These are phyloP conservation scores for Coriolopsis trogii DNA, from an alignment of 1,284 basidiomycete genomes.

Conservation along the genomic window DNA sequence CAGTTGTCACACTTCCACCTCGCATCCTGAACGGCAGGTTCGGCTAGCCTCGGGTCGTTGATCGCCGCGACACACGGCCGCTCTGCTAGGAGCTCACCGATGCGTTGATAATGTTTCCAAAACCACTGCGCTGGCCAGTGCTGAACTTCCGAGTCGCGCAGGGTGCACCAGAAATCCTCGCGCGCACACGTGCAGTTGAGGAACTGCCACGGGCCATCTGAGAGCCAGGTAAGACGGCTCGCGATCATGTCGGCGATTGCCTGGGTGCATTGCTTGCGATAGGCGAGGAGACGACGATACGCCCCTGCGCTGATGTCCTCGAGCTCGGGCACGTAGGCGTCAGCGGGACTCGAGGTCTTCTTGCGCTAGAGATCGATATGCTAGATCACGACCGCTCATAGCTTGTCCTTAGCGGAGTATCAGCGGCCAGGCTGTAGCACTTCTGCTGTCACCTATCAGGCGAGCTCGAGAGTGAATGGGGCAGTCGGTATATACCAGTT, in stretches of 20 bases:
- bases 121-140: not conserved
- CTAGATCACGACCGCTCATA: not conserved
- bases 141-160: not conserved
- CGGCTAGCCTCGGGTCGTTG: constrained; percentile 1
- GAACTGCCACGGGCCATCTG: not conserved
- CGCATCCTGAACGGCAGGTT: not conserved
- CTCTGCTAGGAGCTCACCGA: not conserved
- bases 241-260: not conserved
- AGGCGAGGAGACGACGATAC: constrained; percentile 8
- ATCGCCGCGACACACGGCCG: not conserved
- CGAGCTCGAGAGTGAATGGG: too few species aligned
- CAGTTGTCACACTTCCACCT: not conserved
- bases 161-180: not conserved
- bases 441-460: too few species aligned
- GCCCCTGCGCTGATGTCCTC: constrained; percentile 8
- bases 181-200: not conserved
- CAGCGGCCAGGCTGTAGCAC: too few species aligned
- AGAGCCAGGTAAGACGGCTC: not conserved
- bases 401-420: too few species aligned
- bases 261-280: not conserved
- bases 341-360: not conserved
- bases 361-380: too few species aligned
- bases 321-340: constrained; percentile 11
- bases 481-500: too few species aligned
- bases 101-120: constrained; percentile 4